Conservation (phyloP, 1,284 basidiomycete species). For the Tylopilus sp. region DNA sequence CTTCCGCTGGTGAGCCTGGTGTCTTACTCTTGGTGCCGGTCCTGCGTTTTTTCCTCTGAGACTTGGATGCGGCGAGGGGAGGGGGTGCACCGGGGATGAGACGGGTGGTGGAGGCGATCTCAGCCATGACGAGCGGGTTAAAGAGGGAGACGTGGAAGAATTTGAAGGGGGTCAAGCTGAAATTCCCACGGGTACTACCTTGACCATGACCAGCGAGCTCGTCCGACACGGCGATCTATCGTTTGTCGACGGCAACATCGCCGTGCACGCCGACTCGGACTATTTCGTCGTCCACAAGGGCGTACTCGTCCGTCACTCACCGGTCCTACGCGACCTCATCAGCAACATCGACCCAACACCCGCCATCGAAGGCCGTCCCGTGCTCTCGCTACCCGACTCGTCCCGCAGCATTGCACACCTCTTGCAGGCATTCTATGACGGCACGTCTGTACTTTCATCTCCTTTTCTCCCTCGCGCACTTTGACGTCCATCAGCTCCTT, state of each 20-base stretch:
- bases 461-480: not conserved
- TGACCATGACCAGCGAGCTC: conserved; percentile 16
- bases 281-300: conserved; percentile 69
- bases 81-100: conserved; percentile 73
- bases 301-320: conserved; percentile 59
- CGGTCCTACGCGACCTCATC: conserved; percentile 41
- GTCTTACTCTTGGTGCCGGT: conserved; percentile 41
- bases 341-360: conserved; percentile 27
- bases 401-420: conserved; percentile 52
- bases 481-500: conserved; percentile 33
- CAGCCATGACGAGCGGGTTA: conserved; percentile 40
- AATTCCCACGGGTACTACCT: conserved; percentile 25
- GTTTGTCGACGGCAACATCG: conserved; percentile 66
- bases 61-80: conserved; percentile 52
- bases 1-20: conserved; percentile 36
- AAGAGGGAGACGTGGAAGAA: conserved; percentile 8
- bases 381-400: conserved; percentile 49
- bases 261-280: conserved; percentile 47
- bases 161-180: conserved; percentile 13
- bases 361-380: conserved; percentile 50
- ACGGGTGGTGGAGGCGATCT: conserved; percentile 43
- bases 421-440: conserved; percentile 60
- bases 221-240: conserved; percentile 52
- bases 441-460: conserved; percentile 40
- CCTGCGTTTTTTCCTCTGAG: conserved; percentile 69